Percentiles rank a stretch among this genome's conserved stretches.
Conservation (phyloP, 2,329 filamentous ascomycete species). For the Leptographium flavum region DNA sequence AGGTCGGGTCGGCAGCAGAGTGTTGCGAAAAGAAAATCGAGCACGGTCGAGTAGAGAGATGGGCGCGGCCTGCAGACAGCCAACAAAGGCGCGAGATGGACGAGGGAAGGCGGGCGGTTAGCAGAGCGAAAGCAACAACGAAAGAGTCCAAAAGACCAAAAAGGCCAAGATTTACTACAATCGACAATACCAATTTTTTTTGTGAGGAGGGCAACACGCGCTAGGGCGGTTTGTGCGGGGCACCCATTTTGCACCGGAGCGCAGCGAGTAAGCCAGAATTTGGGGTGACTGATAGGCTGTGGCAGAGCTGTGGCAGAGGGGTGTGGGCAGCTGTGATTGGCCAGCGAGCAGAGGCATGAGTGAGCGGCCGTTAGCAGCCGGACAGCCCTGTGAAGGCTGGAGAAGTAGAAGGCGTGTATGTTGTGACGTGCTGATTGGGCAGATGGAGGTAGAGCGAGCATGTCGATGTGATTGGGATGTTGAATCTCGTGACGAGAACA, state of each 20-base stretch:
- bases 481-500: too few species aligned
- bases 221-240: constrained; percentile 11
- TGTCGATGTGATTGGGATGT: too few species aligned
- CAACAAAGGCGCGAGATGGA: background rate
- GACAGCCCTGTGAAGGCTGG: too few species aligned
- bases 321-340: background rate
- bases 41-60: too few species aligned
- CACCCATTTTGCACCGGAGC: background rate
- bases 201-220: constrained; percentile 9
- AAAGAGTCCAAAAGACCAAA: background rate
- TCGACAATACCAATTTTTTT: constrained; percentile 8
- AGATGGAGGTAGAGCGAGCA: too few species aligned
- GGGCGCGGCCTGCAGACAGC: background rate
- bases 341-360: too few species aligned
- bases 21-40: background rate
- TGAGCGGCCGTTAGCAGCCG: too few species aligned
- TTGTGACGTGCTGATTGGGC: too few species aligned
- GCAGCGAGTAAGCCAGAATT: constrained; percentile 1
- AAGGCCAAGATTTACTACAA: constrained; percentile 5
- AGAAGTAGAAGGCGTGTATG: too few species aligned
- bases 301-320: background rate
- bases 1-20: background rate
- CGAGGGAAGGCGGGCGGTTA: too few species aligned
- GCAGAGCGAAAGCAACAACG: background rate
- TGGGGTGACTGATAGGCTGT: constrained; percentile 1